These are phyloP conservation scores for Wickerhamomyces sp. DNA, from an alignment of 1,139 yeast genomes.

Conservation along the genomic window DNA sequence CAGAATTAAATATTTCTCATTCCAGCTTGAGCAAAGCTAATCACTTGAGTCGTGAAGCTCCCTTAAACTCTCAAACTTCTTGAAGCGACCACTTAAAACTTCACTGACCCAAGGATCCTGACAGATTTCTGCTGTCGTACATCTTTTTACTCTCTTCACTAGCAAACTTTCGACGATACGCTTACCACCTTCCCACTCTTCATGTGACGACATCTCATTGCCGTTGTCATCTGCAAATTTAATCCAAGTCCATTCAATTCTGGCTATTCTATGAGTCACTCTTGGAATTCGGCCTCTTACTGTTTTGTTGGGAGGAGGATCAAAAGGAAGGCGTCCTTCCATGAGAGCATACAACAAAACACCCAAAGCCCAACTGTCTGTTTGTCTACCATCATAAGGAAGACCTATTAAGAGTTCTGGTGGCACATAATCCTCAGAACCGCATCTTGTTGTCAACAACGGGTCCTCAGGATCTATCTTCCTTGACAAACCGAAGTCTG, in stretches of 20 bases:
- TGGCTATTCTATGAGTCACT: conserved; percentile 85
- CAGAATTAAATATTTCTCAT: no score
- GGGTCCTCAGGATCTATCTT: conserved; percentile 54
- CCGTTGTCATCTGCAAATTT: conserved; percentile 29
- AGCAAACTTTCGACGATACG: conserved; percentile 48
- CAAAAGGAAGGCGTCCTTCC: conserved; percentile 88
- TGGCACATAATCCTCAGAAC: conserved; percentile 92
- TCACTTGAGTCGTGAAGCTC: neutral
- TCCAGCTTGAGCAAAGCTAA: neutral
- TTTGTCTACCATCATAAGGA: conserved; percentile 82
- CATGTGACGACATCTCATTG: conserved; percentile 13
- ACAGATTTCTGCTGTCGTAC: conserved; percentile 34
- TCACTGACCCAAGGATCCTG: conserved; percentile 30
- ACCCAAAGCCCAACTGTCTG: conserved; percentile 94
- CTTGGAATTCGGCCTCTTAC: conserved; percentile 50
- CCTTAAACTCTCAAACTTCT: neutral
- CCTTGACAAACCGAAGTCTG: conserved; percentile 88
- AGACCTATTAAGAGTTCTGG: conserved; percentile 90
- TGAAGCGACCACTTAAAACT: conserved; percentile 7
- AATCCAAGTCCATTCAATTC: conserved; percentile 89
- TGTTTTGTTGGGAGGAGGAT: conserved; percentile 51
- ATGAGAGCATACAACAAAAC: conserved; percentile 78
- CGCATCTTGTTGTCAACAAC: conserved; percentile 78
- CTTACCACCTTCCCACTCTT: conserved; percentile 42
- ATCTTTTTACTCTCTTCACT: conserved; percentile 47